Conservation (phyloP, 23 red algal species). For the Gracilaria domingensis region DNA sequence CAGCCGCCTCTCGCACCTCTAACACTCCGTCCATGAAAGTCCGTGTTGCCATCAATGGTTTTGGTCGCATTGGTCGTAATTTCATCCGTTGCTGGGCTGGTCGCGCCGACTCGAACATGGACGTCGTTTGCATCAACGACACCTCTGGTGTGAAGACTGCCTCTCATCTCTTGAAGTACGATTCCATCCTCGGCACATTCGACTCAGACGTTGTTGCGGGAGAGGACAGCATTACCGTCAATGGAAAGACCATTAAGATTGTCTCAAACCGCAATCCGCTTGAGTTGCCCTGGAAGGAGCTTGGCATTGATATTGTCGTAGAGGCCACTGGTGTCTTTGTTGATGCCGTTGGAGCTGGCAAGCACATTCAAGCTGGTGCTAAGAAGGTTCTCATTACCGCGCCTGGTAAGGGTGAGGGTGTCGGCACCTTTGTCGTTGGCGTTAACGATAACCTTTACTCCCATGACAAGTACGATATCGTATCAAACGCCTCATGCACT, state of each 20-base stretch:
- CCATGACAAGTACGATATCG: conserved; percentile 86
- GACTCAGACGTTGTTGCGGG: conserved; percentile 79
- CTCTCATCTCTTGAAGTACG: conserved; percentile 98
- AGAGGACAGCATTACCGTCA: conserved; percentile 82
- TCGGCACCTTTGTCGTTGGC: conserved; percentile 90
- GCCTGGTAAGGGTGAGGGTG: conserved; percentile 92
- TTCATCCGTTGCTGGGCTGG: conserved; percentile 89
- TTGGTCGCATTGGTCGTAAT: conserved; percentile 98
- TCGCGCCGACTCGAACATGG: conserved; percentile 78
- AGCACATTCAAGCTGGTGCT: conserved; percentile 96
- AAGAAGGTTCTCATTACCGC: conserved; percentile 99
- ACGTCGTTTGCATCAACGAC: conserved; percentile 96
- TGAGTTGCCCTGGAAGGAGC: conserved; percentile 90
- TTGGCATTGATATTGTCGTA: conserved; percentile 92
- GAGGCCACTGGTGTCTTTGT: conserved; percentile 98
- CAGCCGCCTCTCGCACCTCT: background rate
- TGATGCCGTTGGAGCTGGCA: conserved; percentile 78
- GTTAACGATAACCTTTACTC: conserved; percentile 84
- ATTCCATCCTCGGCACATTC: conserved; percentile 94
- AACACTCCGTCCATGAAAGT: conserved; percentile 83
- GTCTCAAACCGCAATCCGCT: conserved; percentile 93
- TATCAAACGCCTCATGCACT: conserved; percentile 97
- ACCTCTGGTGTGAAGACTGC: conserved; percentile 97
- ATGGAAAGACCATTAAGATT: conserved; percentile 90
- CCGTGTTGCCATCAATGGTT: conserved; percentile 92